Percentiles rank a stretch among this genome's conserved stretches.
These are phyloP conservation scores for Grosmannia penicillata DNA, from an alignment of 2,329 filamentous ascomycete species.

Conservation along the genomic window DNA sequence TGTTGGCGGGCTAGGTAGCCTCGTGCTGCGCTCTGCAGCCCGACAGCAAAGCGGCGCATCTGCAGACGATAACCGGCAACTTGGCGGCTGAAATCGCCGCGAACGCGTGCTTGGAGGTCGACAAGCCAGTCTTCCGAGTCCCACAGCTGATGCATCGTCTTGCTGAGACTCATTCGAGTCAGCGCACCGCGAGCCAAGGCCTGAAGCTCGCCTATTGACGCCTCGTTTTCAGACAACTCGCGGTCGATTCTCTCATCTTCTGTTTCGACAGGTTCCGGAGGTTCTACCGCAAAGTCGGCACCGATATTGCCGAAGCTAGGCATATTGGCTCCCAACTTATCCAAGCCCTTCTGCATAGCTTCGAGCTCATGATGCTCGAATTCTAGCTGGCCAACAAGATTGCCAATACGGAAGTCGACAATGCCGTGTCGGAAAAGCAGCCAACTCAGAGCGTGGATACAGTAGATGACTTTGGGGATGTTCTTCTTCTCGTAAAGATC, in stretches of 20 bases:
- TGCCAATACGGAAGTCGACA: slow-evolving; percentile 89
- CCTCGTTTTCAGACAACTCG: slow-evolving; percentile 65
- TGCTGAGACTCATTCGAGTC: slow-evolving; percentile 59
- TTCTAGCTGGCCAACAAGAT: slow-evolving; percentile 87
- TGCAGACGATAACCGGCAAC: slow-evolving; percentile 66
- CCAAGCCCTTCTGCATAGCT: slow-evolving; percentile 89
- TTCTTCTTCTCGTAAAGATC: slow-evolving; percentile 99
- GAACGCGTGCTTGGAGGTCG: slow-evolving; percentile 72
- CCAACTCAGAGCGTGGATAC: slow-evolving; percentile 94
- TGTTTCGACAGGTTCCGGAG: slow-evolving; percentile 65
- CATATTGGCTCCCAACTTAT: slow-evolving; percentile 91
- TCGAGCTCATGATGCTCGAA: slow-evolving; percentile 97
- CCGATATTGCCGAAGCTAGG: slow-evolving; percentile 97
- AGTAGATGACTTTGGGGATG: slow-evolving; percentile 97
- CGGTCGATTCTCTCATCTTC: slow-evolving; percentile 80
- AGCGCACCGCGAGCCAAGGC: slow-evolving; percentile 73
- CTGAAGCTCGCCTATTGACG: slow-evolving; percentile 63
- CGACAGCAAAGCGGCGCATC: slow-evolving; percentile 68
- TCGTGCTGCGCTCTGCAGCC: slow-evolving; percentile 64
- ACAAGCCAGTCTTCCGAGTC: slow-evolving; percentile 64
- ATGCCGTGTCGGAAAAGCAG: slow-evolving; percentile 91
- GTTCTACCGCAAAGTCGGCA: slow-evolving; percentile 82
- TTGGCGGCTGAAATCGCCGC: slow-evolving; percentile 77
- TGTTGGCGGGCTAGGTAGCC: slow-evolving; percentile 58
- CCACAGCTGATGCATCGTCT: slow-evolving; percentile 82